phyloP scores from a whole-genome alignment of 2,329 filamentous ascomycete genomes.

The Phaeosphaeriaceae sp. region DNA sequence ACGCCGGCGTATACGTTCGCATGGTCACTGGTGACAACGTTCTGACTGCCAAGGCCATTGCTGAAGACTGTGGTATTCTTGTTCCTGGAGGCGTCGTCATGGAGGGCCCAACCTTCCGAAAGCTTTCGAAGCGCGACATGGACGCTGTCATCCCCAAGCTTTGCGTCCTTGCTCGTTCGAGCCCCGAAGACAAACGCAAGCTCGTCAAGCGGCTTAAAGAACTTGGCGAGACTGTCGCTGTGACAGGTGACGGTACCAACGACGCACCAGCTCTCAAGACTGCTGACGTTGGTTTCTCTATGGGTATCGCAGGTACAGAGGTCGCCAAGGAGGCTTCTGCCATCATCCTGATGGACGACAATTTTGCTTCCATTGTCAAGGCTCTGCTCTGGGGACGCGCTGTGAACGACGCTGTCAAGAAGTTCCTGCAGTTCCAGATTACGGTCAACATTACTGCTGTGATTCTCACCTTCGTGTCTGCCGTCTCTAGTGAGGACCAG shows the following conservation, averaged over 20 bases:
- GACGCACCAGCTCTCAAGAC: constrained; percentile 82
- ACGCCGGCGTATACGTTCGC: constrained; percentile 78
- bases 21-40: constrained; percentile 90
- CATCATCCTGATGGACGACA: constrained; percentile 88
- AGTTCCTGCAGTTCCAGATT: constrained; percentile 68
- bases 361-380: constrained; percentile 86
- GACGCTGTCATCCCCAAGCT: constrained; percentile 67
- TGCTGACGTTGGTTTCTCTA: constrained; percentile 84
- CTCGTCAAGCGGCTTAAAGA: constrained; percentile 71
- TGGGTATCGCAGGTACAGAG: constrained; percentile 84
- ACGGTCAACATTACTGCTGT: constrained; percentile 94
- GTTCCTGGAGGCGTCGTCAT: constrained; percentile 75
- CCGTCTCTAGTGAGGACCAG: constrained; percentile 74
- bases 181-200: constrained; percentile 73
- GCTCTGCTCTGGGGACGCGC: constrained; percentile 77
- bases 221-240: constrained; percentile 78
- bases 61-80: constrained; percentile 79
- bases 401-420: constrained; percentile 54
- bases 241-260: constrained; percentile 85
- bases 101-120: constrained; percentile 81
- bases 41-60: constrained; percentile 79
- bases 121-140: constrained; percentile 68
- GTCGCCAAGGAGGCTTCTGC: constrained; percentile 86
- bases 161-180: constrained; percentile 73
- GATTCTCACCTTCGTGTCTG: constrained; percentile 84